Percentiles rank a stretch among this genome's conserved stretches.
Evolutionary conservation across 2,329 filamentous ascomycete species (phyloP).

Genomic region (Pestalotiopsis sp.): DNA sequence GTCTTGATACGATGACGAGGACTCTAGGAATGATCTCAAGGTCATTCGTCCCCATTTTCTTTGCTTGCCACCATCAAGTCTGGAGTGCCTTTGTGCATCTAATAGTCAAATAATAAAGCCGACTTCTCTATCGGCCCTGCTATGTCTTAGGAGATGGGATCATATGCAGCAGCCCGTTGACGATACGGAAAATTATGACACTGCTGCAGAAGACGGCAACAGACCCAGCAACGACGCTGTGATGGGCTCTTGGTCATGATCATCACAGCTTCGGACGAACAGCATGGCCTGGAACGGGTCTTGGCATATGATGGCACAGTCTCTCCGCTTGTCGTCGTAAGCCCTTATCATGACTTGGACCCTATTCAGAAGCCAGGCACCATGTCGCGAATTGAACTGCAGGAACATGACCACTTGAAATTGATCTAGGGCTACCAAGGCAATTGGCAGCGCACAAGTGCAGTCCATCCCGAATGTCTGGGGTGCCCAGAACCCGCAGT

Average conservation of each 20-base stretch:
- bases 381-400: neutral
- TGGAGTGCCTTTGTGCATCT: no score
- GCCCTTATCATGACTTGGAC: neutral
- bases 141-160: no score
- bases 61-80: no score
- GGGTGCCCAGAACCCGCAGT: neutral
- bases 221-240: neutral
- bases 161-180: no score
- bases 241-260: neutral
- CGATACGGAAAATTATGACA: no score
- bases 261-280: neutral
- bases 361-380: neutral
- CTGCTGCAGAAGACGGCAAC: neutral
- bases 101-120: no score
- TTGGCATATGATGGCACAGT: neutral
- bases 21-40: no score
- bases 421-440: neutral
- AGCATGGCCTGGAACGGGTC: no score
- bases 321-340: neutral
- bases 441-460: neutral
- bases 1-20: no score
- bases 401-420: neutral
- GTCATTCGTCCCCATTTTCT: no score
- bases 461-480: neutral
- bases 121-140: no score